phyloP scores from a whole-genome alignment of 306 rosid genomes.

The Benincasa hispida region DNA sequence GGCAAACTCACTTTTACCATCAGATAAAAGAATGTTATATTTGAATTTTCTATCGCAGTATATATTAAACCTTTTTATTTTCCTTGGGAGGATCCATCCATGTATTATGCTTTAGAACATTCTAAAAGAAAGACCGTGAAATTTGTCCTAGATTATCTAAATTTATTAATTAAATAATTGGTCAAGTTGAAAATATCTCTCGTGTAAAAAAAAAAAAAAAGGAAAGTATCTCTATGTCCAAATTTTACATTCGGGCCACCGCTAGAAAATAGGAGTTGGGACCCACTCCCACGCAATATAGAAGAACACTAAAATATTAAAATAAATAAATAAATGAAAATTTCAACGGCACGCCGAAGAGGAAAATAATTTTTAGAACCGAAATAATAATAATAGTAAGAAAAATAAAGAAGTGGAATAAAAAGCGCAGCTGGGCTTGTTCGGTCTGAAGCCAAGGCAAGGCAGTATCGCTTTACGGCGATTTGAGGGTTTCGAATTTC shows the following conservation, averaged over 20 bases:
- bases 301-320: not conserved
- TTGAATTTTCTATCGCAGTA: too few species aligned
- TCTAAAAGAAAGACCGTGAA: not conserved
- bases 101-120: too few species aligned
- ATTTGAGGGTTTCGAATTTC: constrained; percentile 7
- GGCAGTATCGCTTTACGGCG: not conserved
- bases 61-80: too few species aligned
- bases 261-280: not conserved
- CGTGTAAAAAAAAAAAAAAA: not conserved
- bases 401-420: not conserved
- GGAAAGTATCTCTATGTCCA: not conserved
- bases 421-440: not conserved
- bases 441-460: not conserved
- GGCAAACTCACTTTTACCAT: too few species aligned
- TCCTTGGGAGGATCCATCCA: too few species aligned
- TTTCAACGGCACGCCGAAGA: not conserved
- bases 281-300: not conserved
- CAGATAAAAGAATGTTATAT: too few species aligned
- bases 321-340: not conserved
- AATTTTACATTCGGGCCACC: not conserved
- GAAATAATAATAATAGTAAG: not conserved
- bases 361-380: not conserved
- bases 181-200: not conserved
- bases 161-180: not conserved
- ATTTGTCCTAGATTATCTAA: not conserved